These are phyloP conservation scores for Thermomyces lanuginosus DNA, from an alignment of 2,329 filamentous ascomycete species.

Conservation along the genomic window DNA sequence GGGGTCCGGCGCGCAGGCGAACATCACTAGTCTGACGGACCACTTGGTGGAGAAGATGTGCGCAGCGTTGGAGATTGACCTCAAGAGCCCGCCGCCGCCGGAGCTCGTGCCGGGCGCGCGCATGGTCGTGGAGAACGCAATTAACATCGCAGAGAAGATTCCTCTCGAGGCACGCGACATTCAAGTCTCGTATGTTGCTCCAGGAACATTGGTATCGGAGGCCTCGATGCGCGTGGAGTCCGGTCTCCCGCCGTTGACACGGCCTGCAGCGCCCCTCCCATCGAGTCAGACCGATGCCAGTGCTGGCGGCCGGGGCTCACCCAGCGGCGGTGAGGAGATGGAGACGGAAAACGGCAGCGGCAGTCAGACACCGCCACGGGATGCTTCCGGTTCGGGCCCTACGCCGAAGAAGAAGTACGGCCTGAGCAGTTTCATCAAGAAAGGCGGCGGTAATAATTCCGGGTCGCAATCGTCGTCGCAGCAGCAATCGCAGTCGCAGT, in stretches of 20 bases:
- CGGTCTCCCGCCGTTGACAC: slow-evolving; percentile 45
- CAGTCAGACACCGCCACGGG: slow-evolving; percentile 4
- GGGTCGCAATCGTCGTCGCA: neutral
- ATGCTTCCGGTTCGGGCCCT: slow-evolving; percentile 8
- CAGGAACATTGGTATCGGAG: slow-evolving; percentile 52
- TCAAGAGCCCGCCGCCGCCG: slow-evolving; percentile 58
- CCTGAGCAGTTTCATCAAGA: slow-evolving; percentile 27
- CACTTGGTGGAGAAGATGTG: slow-evolving; percentile 53
- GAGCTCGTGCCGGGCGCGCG: slow-evolving; percentile 76
- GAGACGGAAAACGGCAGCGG: slow-evolving; percentile 2
- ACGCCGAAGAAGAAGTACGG: slow-evolving; percentile 26
- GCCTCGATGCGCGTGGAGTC: slow-evolving; percentile 74
- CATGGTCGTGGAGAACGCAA: slow-evolving; percentile 83
- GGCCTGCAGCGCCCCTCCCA: slow-evolving; percentile 12
- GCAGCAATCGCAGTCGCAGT: slow-evolving; percentile 1
- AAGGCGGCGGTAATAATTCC: slow-evolving; percentile 6
- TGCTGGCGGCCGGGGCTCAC: slow-evolving; percentile 9
- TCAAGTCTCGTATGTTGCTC: slow-evolving; percentile 67
- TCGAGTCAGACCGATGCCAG: slow-evolving; percentile 9
- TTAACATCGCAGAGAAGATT: slow-evolving; percentile 70
- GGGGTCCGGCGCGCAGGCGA: slow-evolving; percentile 47
- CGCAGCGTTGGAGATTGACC: slow-evolving; percentile 52
- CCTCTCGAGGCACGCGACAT: slow-evolving; percentile 87
- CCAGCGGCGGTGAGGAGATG: slow-evolving; percentile 9
- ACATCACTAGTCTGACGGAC: slow-evolving; percentile 53